A percentile compares a stretch with the other conserved stretches of the same genome.
These are phyloP conservation scores for Arthrobotrys sinensis DNA, from an alignment of 2,329 filamentous ascomycete genomes.

Conservation along the genomic window DNA sequence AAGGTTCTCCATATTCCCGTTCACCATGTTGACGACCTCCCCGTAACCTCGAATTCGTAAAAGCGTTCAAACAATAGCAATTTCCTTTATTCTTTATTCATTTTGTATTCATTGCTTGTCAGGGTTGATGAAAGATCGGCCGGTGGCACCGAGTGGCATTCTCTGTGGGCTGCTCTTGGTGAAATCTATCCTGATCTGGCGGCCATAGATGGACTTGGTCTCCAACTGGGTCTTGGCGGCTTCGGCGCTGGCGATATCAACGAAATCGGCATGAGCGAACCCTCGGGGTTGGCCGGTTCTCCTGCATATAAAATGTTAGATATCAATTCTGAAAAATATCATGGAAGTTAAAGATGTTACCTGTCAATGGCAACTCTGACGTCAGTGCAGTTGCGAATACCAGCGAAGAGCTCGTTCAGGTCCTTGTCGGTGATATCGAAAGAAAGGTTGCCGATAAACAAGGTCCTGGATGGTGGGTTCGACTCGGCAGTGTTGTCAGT, in stretches of 20 bases:
- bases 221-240: conserved; percentile 74
- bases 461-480: conserved; percentile 74
- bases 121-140: conserved; percentile 57
- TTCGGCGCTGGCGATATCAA: conserved; percentile 76
- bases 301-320: conserved; percentile 65
- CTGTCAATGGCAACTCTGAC: conserved; percentile 86
- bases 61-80: conserved; percentile 7
- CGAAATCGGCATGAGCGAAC: conserved; percentile 87
- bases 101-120: conserved; percentile 4
- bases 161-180: conserved; percentile 66
- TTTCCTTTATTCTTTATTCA: conserved; percentile 25
- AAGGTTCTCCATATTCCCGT: conserved; percentile 11
- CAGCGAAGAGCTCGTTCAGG: conserved; percentile 82
- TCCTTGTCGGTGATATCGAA: conserved; percentile 89
- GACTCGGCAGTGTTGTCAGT: conserved; percentile 60
- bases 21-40: conserved; percentile 3
- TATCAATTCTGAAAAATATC: neutral
- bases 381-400: conserved; percentile 79
- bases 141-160: conserved; percentile 16
- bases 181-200: conserved; percentile 78
- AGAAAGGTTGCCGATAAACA: conserved; percentile 89
- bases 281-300: conserved; percentile 84
- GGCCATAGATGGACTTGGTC: conserved; percentile 76
- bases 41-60: conserved; percentile 10
- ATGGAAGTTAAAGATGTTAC: conserved; percentile 33